Evolutionary conservation across 306 rosid species (phyloP), one percentile per base, ranked within the genome.

Genomic region (Prunus mongolica): DNA sequence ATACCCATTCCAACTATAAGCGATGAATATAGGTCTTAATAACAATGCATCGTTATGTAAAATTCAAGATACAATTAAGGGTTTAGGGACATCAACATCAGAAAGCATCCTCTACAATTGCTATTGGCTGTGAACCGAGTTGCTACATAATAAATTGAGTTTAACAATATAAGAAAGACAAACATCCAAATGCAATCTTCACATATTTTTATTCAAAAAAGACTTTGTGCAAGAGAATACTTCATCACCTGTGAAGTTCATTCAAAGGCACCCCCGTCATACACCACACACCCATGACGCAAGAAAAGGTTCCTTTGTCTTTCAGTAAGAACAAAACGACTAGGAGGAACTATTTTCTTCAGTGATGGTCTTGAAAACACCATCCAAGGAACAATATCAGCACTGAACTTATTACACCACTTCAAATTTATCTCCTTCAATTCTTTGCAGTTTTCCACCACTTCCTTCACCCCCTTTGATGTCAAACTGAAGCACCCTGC

Each of bases 341-440:
- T 63, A 1, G 93, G 92, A 27, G 84, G 82, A 10, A 79, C 44
- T 56, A 94, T 79, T 82, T 32, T 88, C 72, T 88, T 86, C 79
- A 93, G 86, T 3, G 92, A 82, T 13, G 88, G 84, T 79, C 89
- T 86, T 45, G 87, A 73, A 71, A 79, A 44, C 8, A 67, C 87
- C 86, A 87, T 34, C 87, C 83, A 76, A 57, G 82, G 75, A 78
- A 88, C 72, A 72, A 87, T 66, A 76, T 81, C 83, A 52, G 56
- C 65, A 74, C 25, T 38, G 76, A 90, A 82, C 12, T 70, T 68
- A 24, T 58, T 3, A 74, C 94, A 89, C n/a, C 58, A 55, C 81
- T 56, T 74, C 72, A 94, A 82, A 81, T 86, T 85, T 70, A 94
- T 83, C 86, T 82, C 89, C 84, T 85, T 86, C 82, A 94, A 57